Evolutionary conservation across 2,329 filamentous ascomycete genomes (phyloP), one percentile per base, ranked within the genome.

Genomic region (Pyricularia sp.): DNA sequence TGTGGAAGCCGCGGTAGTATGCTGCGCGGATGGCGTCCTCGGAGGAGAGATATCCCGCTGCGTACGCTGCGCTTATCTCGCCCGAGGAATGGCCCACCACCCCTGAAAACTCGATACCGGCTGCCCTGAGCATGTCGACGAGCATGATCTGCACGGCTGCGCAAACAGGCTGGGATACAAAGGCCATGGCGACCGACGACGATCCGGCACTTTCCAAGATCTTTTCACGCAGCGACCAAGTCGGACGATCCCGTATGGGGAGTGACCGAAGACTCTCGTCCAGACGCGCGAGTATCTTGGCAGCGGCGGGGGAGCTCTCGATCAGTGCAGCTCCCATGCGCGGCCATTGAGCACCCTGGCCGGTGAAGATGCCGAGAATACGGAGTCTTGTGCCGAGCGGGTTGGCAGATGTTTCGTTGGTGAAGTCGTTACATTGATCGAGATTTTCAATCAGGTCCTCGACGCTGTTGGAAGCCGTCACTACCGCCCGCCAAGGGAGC

Each of bases 81-180:
- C 75, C 75, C 0, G 72, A 74, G 2, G 74, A 76, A 67, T 76
- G 74, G 22, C 75, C 74, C 7, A 73, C 69, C 16, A 73, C 71
- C 12, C 67, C 70, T 4, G 64, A 62, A 2, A 72, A 71, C 0
- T 3, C 53, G 5, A 76, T 62, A 1, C 69, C 72, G 30, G 68
- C 70, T 10, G 66, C 67, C 0, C 55, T 49, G 2, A 82, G 71
- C 0, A 77, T 67, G 16, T 79, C 73, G 0, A 79, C 72, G 0
- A 82, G 67, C 0, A 70, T 76, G 16, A 82, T 70, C 65, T 80
- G 76, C 2, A 78, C n/a, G 0, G 73, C 74, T 3, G 74, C 76
- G 66, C 72, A 76, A 3, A 74, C 31, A 6, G 76, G 72, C 64
- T 77, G 75, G 24, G 69, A 67, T 61, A 72, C 3, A 22, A 16